Base-by-base conservation (phyloP, 169 alveolate genomes). In the Eimeria brunetti region DNA sequence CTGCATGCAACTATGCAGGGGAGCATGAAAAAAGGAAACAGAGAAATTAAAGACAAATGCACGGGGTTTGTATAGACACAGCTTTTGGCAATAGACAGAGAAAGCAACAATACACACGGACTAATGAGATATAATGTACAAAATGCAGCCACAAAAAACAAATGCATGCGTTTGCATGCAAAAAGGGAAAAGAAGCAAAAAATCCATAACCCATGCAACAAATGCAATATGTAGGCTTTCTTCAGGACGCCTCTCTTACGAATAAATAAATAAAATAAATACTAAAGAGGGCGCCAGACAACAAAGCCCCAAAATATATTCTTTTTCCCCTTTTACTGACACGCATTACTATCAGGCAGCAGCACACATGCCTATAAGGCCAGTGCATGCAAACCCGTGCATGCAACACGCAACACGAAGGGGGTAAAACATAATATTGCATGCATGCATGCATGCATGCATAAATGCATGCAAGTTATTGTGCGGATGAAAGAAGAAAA, bases 281-380 rank as follows among this genome's bases (percentile, higher is more conserved):
- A n/a, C 20, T 22, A 12, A 38, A 1, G 83, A 44, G n/a, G 27
- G 83, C 83, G 83, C 53, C 83, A 71, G 83, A 71, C 83, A 71
- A 38, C n/a, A n/a, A n/a, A 71, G 44, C 27, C 51, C 83, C 83
- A 30, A 36, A 30, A 36, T 71, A 18, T 5, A 12, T 71, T 71
- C 24, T 7, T 71, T 30, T 71, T 5, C 83, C 83, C 83, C 83
- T 71, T 44, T 36, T 18, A 71, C 27, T 71, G 83, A 71, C 83
- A 71, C 83, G 49, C 49, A 16, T 36, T 38, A 20, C 44, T 18
- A 14, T 24, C 22, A 38, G 83, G 83, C 51, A 71, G 83, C 83
- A 20, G 83, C 83, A 71, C 83, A 78, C 41, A 73, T 36, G 83
- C 83, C 83, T 9, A 27, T 36, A 78, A 71, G 64, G 83, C 83